Conservation (phyloP, 768 basidiomycete species). For the Boletus barrowsii region DNA sequence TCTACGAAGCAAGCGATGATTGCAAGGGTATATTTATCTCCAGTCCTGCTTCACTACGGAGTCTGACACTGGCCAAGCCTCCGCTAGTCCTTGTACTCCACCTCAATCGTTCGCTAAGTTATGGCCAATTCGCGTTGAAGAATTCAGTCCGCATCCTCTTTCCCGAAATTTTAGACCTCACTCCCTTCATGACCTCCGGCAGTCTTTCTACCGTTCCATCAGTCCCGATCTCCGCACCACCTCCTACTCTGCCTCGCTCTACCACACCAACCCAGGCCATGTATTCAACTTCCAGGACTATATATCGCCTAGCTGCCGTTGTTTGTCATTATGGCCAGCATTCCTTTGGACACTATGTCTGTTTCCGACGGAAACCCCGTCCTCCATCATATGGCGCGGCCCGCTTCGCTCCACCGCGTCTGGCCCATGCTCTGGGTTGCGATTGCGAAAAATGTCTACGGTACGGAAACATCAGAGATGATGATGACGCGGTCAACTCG, state of each 20-base stretch:
- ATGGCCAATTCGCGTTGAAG: slow-evolving; percentile 73
- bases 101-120: slow-evolving; percentile 87
- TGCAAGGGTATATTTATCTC: slow-evolving; percentile 56
- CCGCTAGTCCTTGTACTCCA: slow-evolving; percentile 86
- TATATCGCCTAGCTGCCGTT: slow-evolving; percentile 82
- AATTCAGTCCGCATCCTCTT: slow-evolving; percentile 80
- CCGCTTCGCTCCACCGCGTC: slow-evolving; percentile 39
- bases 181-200: slow-evolving; percentile 83
- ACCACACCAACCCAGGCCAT: slow-evolving; percentile 56
- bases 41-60: not conserved
- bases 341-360: slow-evolving; percentile 93
- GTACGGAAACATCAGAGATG: slow-evolving; percentile 59
- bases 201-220: slow-evolving; percentile 69
- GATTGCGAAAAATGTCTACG: slow-evolving; percentile 44
- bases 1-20: slow-evolving; percentile 93
- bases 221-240: slow-evolving; percentile 65
- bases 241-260: slow-evolving; percentile 45
- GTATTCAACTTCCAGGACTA: slow-evolving; percentile 52
- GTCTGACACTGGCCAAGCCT: slow-evolving; percentile 48
- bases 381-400: slow-evolving; percentile 36
- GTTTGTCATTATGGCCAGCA: slow-evolving; percentile 95
- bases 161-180: slow-evolving; percentile 86
- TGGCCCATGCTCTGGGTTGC: slow-evolving; percentile 44
- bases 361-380: slow-evolving; percentile 80
- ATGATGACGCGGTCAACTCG: slow-evolving; percentile 37